phyloP scores from a whole-genome alignment of 1,139 yeast genomes.

The Yamadazyma mexicana region DNA sequence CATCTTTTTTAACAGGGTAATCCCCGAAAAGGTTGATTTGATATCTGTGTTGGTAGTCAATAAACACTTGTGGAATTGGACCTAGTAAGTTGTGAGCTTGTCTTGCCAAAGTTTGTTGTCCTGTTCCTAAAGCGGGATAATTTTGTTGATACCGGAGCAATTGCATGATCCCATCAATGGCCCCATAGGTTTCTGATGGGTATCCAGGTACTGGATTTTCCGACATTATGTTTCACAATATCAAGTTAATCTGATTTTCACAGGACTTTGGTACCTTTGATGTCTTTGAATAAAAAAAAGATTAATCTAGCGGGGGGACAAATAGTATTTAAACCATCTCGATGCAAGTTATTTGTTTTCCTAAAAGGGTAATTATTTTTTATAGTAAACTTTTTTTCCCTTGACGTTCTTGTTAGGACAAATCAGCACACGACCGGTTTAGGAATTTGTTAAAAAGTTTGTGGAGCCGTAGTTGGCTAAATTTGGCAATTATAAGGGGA shows the following conservation, averaged over 20 bases:
- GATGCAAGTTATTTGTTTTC: slow-evolving; percentile 7
- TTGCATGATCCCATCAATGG: slow-evolving; percentile 33
- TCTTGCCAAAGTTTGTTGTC: slow-evolving; percentile 14
- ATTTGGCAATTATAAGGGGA: no score
- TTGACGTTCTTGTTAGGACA: neutral
- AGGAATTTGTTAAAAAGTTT: neutral
- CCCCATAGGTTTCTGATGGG: slow-evolving; percentile 16
- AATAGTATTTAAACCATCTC: slow-evolving; percentile 1
- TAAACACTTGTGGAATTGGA: slow-evolving; percentile 13
- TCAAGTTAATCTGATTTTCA: neutral
- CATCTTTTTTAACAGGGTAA: slow-evolving; percentile 32
- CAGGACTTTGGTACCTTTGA: neutral
- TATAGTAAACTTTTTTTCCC: neutral
- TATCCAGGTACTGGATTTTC: slow-evolving; percentile 11
- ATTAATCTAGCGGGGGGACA: neutral
- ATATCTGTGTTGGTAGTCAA: slow-evolving; percentile 14
- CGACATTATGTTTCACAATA: neutral
- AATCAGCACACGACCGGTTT: neutral
- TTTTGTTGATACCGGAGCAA: slow-evolving; percentile 26
- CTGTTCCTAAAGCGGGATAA: slow-evolving; percentile 20
- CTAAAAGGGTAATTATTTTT: slow-evolving; percentile 3
- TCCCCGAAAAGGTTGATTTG: slow-evolving; percentile 34
- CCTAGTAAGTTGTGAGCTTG: slow-evolving; percentile 18
- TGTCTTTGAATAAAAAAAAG: neutral
- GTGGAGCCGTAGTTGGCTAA: no score